Evolutionary conservation across 208 protist species (phyloP), one percentile per base, ranked within the genome.

Genomic region (Crithidia acanthocephali): DNA sequence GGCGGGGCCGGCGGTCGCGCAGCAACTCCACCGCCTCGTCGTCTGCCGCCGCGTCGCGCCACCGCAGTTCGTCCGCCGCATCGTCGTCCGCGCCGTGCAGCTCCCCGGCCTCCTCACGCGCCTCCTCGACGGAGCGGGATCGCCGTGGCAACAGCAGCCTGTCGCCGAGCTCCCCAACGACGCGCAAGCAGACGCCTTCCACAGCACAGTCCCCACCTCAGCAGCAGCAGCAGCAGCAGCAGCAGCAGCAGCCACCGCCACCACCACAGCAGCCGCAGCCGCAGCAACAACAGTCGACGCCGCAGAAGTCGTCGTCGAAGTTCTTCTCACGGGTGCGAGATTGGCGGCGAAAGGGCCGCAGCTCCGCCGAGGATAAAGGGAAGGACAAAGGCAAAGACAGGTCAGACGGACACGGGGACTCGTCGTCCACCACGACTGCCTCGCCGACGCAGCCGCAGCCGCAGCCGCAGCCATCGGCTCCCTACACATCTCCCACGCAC

Each of bases 301-400:
- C 47, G 40, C 50, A 27, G 37, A 69, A 69, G 40, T 32, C 64
- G 15, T 52, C 64, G 15, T 52, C 64, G 33, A 33, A 7, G 3
- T 52, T 69, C 11, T 52, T 69, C 25, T 60, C 51, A 3, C 50
- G 52, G 7, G 52, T 69, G 27, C 64, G 52, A 32, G 64, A 69
- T 3, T 69, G 64, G 64, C 13, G 52, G 25, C 42, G 22, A 7
- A 59, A 47, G 25, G 10, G 52, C 35, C 30, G 64, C 18, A 44
- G 40, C 40, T 16, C 52, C 2, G 27, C 7, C 0, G 64, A 47
- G 13, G 62, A 35, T 13, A 68, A 58, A 51, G 13, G 40, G 20
- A 11, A 63, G 51, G 40, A 30, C 18, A 27, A n/a, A 33, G 61
- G 61, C 30, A 30, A 23, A n/a, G 18, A 40, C 7, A 1, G 56